phyloP scores from a whole-genome alignment of 176 grass and related monocot species.

The Aegilops longissima region DNA sequence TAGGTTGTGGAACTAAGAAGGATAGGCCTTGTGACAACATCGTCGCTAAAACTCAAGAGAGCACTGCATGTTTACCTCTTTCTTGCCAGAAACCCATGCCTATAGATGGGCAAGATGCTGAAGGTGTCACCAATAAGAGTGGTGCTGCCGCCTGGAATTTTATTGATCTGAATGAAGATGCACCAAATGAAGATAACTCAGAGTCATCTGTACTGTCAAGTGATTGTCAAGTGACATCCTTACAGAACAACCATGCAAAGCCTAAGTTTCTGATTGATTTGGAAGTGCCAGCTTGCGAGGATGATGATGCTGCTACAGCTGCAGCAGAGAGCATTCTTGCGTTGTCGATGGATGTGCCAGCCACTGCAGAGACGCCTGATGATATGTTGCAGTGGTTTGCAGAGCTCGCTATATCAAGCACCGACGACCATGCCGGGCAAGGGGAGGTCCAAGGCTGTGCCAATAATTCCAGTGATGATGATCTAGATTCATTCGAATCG shows the following conservation, averaged over 20 bases:
- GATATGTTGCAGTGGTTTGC: constrained; percentile 28
- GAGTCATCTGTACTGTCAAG: constrained; percentile 11
- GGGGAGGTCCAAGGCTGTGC: neutral
- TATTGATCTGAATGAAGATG: constrained; percentile 21
- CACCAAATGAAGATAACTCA: constrained; percentile 20
- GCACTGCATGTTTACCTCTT: neutral
- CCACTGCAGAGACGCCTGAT: neutral
- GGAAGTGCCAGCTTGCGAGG: constrained; percentile 17
- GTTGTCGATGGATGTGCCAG: constrained; percentile 6
- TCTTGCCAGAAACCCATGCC: neutral
- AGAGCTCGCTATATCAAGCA: neutral
- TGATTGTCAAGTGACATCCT: constrained; percentile 9
- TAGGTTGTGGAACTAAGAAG: neutral
- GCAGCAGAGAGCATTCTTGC: constrained; percentile 23
- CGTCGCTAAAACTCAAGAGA: neutral
- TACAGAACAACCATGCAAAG: neutral
- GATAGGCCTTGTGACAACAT: neutral
- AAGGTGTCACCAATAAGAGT: neutral
- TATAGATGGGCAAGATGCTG: neutral
- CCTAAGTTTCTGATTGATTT: constrained; percentile 9
- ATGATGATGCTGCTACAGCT: constrained; percentile 4
- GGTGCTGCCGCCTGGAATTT: neutral
- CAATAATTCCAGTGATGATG: neutral
- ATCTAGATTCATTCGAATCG: neutral
- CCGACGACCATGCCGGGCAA: neutral